These are phyloP conservation scores for Metschnikowia amazonensis DNA, from an alignment of 805 yeast genomes.

Conservation along the genomic window DNA sequence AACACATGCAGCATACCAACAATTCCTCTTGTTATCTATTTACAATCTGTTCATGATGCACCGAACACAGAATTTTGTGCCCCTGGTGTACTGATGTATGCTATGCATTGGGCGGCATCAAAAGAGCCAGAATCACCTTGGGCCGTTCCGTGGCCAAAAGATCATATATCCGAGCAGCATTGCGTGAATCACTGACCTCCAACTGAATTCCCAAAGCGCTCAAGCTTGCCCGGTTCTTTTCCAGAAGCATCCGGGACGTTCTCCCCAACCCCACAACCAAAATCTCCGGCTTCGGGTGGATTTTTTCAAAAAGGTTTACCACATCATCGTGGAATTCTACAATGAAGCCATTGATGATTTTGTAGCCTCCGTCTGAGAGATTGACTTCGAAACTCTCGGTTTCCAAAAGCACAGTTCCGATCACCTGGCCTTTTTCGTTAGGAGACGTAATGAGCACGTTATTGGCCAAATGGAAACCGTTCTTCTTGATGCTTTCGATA, in stretches of 20 bases:
- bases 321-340: slow-evolving; percentile 46
- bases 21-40: too few relatives aligned
- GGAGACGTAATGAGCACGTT: slow-evolving; percentile 47
- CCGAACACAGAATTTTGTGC: too few relatives aligned
- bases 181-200: slow-evolving; percentile 60
- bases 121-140: slow-evolving; percentile 63
- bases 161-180: slow-evolving; percentile 69
- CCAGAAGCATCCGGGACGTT: slow-evolving; percentile 58
- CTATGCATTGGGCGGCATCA: slow-evolving; percentile 63
- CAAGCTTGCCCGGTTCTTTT: slow-evolving; percentile 47
- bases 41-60: too few relatives aligned
- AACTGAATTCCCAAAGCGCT: slow-evolving; percentile 62
- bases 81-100: slow-evolving; percentile 21
- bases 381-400: slow-evolving; percentile 62
- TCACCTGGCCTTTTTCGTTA: slow-evolving; percentile 31
- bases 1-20: too few relatives aligned
- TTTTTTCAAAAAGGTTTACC: slow-evolving; percentile 46
- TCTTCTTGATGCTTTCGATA: slow-evolving; percentile 41
- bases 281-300: slow-evolving; percentile 77
- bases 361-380: slow-evolving; percentile 44
- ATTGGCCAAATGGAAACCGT: slow-evolving; percentile 59
- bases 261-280: slow-evolving; percentile 69
- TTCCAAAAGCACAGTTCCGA: slow-evolving; percentile 49
- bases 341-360: slow-evolving; percentile 45
- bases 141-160: slow-evolving; percentile 79